Evolutionary conservation across 2,329 filamentous ascomycete species (phyloP).

Genomic region (Diaporthe vaccinii): DNA sequence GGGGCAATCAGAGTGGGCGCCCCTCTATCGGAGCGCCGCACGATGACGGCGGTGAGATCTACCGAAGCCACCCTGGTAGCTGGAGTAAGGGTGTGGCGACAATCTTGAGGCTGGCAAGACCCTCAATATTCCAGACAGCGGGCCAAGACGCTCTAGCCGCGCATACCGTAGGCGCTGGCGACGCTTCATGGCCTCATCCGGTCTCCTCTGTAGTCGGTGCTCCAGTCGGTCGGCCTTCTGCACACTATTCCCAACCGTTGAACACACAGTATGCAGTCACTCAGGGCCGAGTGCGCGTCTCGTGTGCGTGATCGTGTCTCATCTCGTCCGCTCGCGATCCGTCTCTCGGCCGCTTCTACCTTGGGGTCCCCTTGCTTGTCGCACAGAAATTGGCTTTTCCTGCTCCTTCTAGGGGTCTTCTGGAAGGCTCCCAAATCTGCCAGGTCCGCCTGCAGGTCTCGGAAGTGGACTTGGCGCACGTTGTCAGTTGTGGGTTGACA

Average conservation of each 20-base stretch:
- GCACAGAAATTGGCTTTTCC: slow-evolving; percentile 19
- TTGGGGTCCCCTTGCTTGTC: slow-evolving; percentile 37
- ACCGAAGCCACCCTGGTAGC: slow-evolving; percentile 3
- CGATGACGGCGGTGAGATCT: slow-evolving; percentile 36
- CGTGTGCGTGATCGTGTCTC: slow-evolving; percentile 33
- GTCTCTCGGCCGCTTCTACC: background rate
- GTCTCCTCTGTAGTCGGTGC: background rate
- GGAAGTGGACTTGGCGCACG: slow-evolving; percentile 19
- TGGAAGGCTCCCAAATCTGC: slow-evolving; percentile 33
- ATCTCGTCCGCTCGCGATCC: slow-evolving; percentile 12
- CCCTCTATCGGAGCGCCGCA: slow-evolving; percentile 1
- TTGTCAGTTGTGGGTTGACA: slow-evolving; percentile 24
- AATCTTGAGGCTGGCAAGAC: background rate
- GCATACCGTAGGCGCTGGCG: background rate
- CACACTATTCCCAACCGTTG: slow-evolving; percentile 8
- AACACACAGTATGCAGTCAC: background rate
- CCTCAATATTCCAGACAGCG: background rate
- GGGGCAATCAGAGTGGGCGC: slow-evolving; percentile 7
- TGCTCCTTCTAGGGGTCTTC: slow-evolving; percentile 31
- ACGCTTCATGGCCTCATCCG: background rate
- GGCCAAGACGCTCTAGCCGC: slow-evolving; percentile 22
- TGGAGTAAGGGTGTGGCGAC: background rate
- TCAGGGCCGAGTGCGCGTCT: slow-evolving; percentile 2
- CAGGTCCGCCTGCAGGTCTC: slow-evolving; percentile 25
- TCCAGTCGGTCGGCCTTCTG: background rate